Base-by-base conservation (phyloP, 2,329 filamentous ascomycete genomes). In the Cladosporium sp. region DNA sequence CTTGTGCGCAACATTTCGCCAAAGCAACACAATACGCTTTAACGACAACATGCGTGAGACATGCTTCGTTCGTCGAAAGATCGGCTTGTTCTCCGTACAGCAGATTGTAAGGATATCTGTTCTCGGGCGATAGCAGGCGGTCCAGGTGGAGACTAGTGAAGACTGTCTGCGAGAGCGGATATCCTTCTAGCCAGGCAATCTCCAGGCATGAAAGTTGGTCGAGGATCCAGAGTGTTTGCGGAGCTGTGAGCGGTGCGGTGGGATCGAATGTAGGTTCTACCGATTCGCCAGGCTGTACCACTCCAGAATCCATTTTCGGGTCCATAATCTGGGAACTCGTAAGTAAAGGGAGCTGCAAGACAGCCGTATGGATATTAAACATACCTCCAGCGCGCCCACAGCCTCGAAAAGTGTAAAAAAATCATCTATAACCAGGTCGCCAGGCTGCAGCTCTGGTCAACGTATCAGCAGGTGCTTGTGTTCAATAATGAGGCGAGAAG, bases 151-250 rank as follows among this genome's bases (percentile, higher is more conserved):
- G 80, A 53, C 91, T 96, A 4, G 92, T 97, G 70, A 97, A 91
- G 1, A 99, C 77, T 0, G 94, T 97, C 71, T 97, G 94, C 1
- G 93, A 95, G 8, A 99, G 82, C 1, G 94, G 91, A 68, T 96
- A 92, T n/a, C 95, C 94, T 65, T 90, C 85, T 71, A 97, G 91
- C 92, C 95, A 99, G 61, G 91, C 90, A 84, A 96, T 95, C 87
- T 97, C 94, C 56, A 93, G 87, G 69, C 88, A 94, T 19, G 97
- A 78, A 34, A 99, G 77, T 71, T 97, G 89, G 69, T 99, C 94
- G 77, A 99, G 95, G 64, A 99, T 91, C 32, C 94, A 93, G 55
- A 99, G 77, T 0, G 96, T 84, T 73, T 99, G 88, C 65, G 88
- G 84, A 3, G 64, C 60, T 15, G 57, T 44, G 17, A 66, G 60